Conservation (phyloP, 192 early-diverging fungal species). For the Rhizoclosmatium sp. region DNA sequence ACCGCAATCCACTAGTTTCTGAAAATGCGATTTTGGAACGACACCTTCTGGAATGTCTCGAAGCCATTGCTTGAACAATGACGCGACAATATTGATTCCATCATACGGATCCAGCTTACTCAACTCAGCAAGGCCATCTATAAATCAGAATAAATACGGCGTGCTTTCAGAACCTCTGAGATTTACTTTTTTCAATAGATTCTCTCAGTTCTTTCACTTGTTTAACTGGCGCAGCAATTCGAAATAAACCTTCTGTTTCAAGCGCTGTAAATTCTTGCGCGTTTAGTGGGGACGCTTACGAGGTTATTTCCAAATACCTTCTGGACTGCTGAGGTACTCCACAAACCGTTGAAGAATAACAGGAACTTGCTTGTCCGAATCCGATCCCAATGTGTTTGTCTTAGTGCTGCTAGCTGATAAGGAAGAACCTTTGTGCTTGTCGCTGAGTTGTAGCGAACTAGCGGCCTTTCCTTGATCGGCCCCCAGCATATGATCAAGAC, state of each 20-base stretch:
- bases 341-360: constrained; percentile 48
- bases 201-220: constrained; percentile 44
- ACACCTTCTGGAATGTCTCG: constrained; percentile 52
- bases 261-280: constrained; percentile 38
- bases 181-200: constrained; percentile 46
- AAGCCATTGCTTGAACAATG: constrained; percentile 56
- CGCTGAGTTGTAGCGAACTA: neutral
- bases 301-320: constrained; percentile 17
- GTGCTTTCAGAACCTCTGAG: neutral
- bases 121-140: constrained; percentile 43
- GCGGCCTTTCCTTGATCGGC: neutral
- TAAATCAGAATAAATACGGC: neutral
- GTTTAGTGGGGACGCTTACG: neutral
- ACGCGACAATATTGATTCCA: constrained; percentile 45
- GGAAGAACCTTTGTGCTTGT: constrained; percentile 1
- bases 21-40: constrained; percentile 46
- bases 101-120: constrained; percentile 30
- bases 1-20: constrained; percentile 33
- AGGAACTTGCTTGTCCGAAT: constrained; percentile 33
- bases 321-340: constrained; percentile 37
- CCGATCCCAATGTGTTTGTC: constrained; percentile 13
- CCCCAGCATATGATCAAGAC: constrained; percentile 3
- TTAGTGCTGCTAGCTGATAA: constrained; percentile 20
- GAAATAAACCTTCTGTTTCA: constrained; percentile 52
- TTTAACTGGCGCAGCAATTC: constrained; percentile 47